Base-by-base conservation (phyloP, 371 early-diverging fungal genomes). In the Encephalitozoon hellem region DNA sequence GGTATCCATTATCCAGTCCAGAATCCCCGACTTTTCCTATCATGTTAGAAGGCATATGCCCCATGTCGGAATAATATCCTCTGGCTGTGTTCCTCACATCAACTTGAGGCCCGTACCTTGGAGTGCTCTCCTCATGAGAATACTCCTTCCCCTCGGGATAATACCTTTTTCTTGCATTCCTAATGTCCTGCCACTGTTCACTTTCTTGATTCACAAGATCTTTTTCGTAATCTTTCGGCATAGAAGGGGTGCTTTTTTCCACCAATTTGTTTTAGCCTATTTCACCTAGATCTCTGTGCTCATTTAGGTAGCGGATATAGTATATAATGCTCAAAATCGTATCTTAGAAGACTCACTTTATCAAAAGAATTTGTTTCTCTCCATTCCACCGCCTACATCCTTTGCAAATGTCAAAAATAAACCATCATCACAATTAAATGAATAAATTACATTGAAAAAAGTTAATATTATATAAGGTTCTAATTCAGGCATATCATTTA, bases 161-260 rank as follows among this genome's bases (percentile, higher is more conserved):
- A 21, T 59, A 53, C 38, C 26, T 65, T 38, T 38, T 39, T 5
- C 30, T 25, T 47, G 25, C 54, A 25, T 9, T 30, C 6, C 63
- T 43, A 39, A 18, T 28, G 18, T 74, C 74, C 25, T 26, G 26
- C 67, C 74, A 67, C 18, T 11, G 52, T 12, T 74, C 74, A 39
- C 66, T 66, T 8, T 74, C 66, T 41, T 74, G 74, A 54, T 54
- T 74, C 12, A 30, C 54, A 21, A 63, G 15, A 52, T 52, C 49
- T 41, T 74, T 59, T 2, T 59, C 59, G 28, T 59, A 21, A 21
- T 38, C 38, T 38, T 28, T 59, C 34, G 59, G 34, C 59, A 59
- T 59, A 21, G 54, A 34, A 59, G 38, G 59, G 59, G 59, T 38
- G 38, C 59, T 59, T 59, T 59, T 59, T 59, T 59, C 25, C 15